Percentiles rank a stretch among this genome's conserved stretches.
phyloP scores from a whole-genome alignment of 2,329 filamentous ascomycete species.

The Cladosporium colombiae region DNA sequence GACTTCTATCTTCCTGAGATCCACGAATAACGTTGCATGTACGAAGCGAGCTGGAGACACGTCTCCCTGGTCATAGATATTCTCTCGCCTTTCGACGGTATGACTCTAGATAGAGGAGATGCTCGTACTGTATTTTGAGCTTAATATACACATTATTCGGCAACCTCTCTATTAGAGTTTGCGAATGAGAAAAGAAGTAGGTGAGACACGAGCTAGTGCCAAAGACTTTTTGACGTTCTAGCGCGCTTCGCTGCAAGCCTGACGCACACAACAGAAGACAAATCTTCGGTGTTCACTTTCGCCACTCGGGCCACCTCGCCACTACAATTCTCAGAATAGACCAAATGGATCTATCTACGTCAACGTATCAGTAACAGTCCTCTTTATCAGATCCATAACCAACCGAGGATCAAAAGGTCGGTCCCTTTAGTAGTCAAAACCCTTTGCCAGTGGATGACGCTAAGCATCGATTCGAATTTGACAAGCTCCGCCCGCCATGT shows the following conservation, averaged over 20 bases:
- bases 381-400: not conserved
- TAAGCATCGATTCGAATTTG: constrained; percentile 8
- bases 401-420: not conserved
- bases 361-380: not conserved
- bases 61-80: not conserved
- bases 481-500: constrained; percentile 13
- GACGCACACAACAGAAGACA: not conserved
- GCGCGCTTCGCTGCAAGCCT: not conserved
- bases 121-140: no score
- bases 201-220: not conserved
- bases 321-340: not conserved
- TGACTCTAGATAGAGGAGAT: not conserved
- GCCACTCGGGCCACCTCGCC: not conserved
- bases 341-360: not conserved
- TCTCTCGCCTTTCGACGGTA: not conserved
- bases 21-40: no score
- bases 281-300: not conserved
- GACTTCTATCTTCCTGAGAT: not conserved
- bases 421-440: not conserved
- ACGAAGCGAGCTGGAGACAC: not conserved
- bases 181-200: not conserved
- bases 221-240: not conserved
- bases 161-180: not conserved
- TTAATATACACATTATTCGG: not conserved
- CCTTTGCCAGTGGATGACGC: not conserved